Base-by-base conservation (phyloP, 1,139 yeast species). In the Pichiaceae sp. region DNA sequence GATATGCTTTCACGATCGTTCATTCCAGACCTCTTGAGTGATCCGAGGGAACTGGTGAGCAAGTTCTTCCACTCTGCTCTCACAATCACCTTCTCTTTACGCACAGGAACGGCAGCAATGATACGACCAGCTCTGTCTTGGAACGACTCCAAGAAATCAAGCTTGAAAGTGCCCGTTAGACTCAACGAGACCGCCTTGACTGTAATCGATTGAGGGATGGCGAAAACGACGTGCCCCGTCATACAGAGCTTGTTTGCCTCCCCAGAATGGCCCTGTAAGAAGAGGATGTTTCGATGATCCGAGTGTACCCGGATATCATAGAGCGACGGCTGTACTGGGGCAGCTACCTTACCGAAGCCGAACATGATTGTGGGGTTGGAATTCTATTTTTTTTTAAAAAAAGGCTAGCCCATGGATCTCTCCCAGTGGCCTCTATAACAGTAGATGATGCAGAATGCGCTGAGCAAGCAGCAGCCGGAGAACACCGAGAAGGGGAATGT, bases 11-110 rank as follows among this genome's bases (percentile, higher is more conserved):
- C 17, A 7, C 11, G 24, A 21, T 21, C 24, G 18, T 17, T n/a
- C 21, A 20, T 23, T 21, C 17, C 28, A n/a, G 12, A 5, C 18
- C 6, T 12, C 18, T 24, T 20, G n/a, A 25, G 15, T 9, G n/a
- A 9, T 4, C 85, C 86, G 5, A 66, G 59, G 1, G 70, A 54
- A 29, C 59, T 53, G 3, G 67, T 61, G 32, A 80, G 57, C 19
- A 80, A 55, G 46, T 80, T 79, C 34, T 68, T 66, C 89, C 89
- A 80, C 14, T 60, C 63, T 19, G 70, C 73, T 34, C 69, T 69
- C 40, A 79, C 60, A 1, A 66, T 58, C 4, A 62, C 56, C 7
- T 54, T 52, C 6, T 53, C 46, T 1, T 65, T 65, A 4, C 26
- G 17, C 17, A 35, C 33, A 1, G 45, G 45, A 20, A 40, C 33